Base-by-base conservation (phyloP, 2,329 filamentous ascomycete species). In the Penicillium sp. region DNA sequence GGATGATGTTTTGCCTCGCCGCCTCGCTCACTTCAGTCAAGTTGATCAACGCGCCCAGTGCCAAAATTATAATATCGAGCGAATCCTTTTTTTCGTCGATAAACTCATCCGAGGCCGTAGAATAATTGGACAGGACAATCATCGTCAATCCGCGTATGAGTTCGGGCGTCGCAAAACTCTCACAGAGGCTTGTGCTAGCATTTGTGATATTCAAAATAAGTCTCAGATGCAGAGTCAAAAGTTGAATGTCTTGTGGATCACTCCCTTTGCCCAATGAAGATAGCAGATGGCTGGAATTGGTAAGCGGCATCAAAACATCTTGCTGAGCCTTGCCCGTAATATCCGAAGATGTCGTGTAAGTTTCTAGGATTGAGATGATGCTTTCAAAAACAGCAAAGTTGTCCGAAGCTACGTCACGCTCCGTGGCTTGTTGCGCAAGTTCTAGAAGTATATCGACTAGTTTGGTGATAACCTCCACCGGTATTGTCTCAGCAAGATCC, bases 201-300 rank as follows among this genome's bases (percentile, higher is more conserved):
- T 96, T 96, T 8, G 91, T 94, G 50, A 92, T 81, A 65, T 96
- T 96, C 61, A 96, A 81, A 35, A 90, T 86, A 3, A 97, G 80
- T 56, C 89, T 85, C 47, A 93, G 76, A 26, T 84, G 74, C 20
- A 74, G 68, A 9, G 68, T 65, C 48, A 71, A 62, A 26, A 72
- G 65, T 52, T 68, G 64, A 21, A 63, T 62, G 51, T 56, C 60
- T 28, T 56, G 63, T 21, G 59, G 47, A 49, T 66, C 62, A 14
- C 56, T 51, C 14, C 56, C 42, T 11, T 57, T 55, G 26, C 62
- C 61, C 21, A 63, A 52, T 12, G 58, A 58, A 6, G 56, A 55
- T 72, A 81, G 56, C 74, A 75, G 45, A 64, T 62, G 58, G 76
- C 81, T 57, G 63, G 71, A 38, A 62, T 62, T 49, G 60, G 67